Conservation (phyloP, 2,329 filamentous ascomycete genomes). For the Botrytis hyacinthi region DNA sequence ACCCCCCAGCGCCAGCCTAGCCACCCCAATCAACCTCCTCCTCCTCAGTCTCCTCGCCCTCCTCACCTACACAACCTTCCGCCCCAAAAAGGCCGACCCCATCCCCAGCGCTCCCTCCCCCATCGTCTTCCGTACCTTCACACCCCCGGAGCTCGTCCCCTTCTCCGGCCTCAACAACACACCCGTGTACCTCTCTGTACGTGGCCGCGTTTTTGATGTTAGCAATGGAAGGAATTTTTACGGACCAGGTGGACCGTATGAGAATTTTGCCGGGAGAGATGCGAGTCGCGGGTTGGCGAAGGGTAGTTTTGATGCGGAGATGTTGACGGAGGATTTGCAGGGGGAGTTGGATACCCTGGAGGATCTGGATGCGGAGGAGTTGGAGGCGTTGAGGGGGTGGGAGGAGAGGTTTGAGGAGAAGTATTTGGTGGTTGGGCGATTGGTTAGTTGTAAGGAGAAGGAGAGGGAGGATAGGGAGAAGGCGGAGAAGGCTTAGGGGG, state of each 20-base stretch:
- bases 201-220: conserved; percentile 89
- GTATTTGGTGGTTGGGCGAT: conserved; percentile 87
- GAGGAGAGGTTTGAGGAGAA: conserved; percentile 91
- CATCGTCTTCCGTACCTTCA: conserved; percentile 47
- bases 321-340: conserved; percentile 88
- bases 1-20: conserved; percentile 28
- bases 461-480: conserved; percentile 42
- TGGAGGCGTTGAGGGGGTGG: conserved; percentile 85
- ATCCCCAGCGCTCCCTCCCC: conserved; percentile 41
- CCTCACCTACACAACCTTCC: conserved; percentile 56
- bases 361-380: conserved; percentile 69
- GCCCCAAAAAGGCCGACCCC: conserved; percentile 40
- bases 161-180: conserved; percentile 73
- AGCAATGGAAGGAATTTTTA: conserved; percentile 87
- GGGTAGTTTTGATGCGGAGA: conserved; percentile 90
- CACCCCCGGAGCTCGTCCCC: conserved; percentile 61
- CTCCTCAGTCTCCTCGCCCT: conserved; percentile 56
- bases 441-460: conserved; percentile 66
- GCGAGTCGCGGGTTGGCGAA: conserved; percentile 83
- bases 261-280: conserved; percentile 93
- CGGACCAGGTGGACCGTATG: conserved; percentile 90
- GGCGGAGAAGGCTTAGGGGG: conserved; percentile 1
- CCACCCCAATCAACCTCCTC: conserved; percentile 62
- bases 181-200: conserved; percentile 88
- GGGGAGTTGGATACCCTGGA: conserved; percentile 75